phyloP scores from a whole-genome alignment of 2,329 filamentous ascomycete species.

The Pyricularia sp. region DNA sequence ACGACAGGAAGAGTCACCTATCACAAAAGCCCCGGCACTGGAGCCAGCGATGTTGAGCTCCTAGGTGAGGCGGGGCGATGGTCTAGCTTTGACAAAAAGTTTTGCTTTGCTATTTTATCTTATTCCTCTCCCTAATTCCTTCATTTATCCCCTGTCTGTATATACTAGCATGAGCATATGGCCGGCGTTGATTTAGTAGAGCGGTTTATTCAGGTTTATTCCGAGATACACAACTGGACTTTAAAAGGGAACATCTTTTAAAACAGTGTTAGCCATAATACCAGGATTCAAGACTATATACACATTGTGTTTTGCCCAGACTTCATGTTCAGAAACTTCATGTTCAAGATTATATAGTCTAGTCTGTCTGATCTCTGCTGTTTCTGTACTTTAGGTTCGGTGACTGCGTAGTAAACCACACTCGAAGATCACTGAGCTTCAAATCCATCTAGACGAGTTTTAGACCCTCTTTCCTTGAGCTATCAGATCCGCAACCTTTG shows the following conservation, averaged over 20 bases:
- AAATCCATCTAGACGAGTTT: background rate
- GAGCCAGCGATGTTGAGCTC: background rate
- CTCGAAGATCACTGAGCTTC: background rate
- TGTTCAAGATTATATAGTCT: background rate
- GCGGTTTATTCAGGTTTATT: background rate
- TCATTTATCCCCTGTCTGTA: background rate
- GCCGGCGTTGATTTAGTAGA: background rate
- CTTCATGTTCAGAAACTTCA: background rate
- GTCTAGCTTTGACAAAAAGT: background rate
- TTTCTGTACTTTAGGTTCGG: background rate
- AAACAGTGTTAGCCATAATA: background rate
- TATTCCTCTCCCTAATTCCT: background rate
- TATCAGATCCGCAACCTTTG: slow-evolving; percentile 74
- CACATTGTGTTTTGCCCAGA: background rate
- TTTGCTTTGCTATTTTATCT: background rate
- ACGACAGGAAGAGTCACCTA: background rate
- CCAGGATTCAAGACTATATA: background rate
- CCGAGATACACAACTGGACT: background rate
- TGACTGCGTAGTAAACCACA: too few relatives aligned
- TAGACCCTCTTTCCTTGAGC: slow-evolving; percentile 52
- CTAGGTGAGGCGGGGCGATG: background rate
- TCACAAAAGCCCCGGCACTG: background rate
- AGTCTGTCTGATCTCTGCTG: background rate
- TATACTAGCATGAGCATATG: background rate
- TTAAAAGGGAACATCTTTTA: background rate